Evolutionary conservation across 257 asterid species (phyloP).

Genomic region (Lavandula angustifolia): DNA sequence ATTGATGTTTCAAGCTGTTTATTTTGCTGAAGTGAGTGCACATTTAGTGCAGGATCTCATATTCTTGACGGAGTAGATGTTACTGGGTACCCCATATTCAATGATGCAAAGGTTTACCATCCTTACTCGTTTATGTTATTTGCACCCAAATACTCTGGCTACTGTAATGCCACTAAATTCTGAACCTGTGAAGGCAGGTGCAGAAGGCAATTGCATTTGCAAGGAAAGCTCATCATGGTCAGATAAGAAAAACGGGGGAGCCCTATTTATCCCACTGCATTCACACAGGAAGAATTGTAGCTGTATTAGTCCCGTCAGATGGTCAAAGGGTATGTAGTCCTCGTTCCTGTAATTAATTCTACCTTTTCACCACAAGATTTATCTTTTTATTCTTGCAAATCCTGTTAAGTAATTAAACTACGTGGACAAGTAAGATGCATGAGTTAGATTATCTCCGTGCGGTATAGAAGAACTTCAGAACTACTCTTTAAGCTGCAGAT

Average conservation of each 20-base stretch:
- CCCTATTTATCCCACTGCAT: conserved; percentile 92
- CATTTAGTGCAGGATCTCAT: conserved; percentile 66
- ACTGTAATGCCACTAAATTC: conserved; percentile 43
- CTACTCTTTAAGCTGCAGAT: background rate
- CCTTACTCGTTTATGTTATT: conserved; percentile 43
- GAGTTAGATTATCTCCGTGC: conserved; percentile 5
- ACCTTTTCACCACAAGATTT: conserved; percentile 18
- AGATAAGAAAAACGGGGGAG: conserved; percentile 93
- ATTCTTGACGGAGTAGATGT: conserved; percentile 91
- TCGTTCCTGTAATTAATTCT: conserved; percentile 21
- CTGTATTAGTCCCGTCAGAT: conserved; percentile 76
- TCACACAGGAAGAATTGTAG: conserved; percentile 84
- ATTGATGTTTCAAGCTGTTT: conserved; percentile 5
- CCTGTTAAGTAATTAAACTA: background rate
- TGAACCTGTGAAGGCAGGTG: conserved; percentile 91
- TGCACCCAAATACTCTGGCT: conserved; percentile 31
- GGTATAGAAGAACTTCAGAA: conserved; percentile 15
- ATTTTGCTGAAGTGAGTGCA: conserved; percentile 30
- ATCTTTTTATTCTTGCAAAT: conserved; percentile 17
- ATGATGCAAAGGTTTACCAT: conserved; percentile 77
- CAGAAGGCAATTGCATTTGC: conserved; percentile 94
- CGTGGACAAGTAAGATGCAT: conserved; percentile 14
- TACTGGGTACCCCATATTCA: conserved; percentile 81
- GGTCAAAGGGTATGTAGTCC: conserved; percentile 70
- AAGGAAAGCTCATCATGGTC: conserved; percentile 90